Evolutionary conservation across 352 stramenopile genomes (phyloP), one percentile per base, ranked within the genome.

Genomic region (Globisporangium canariense): DNA sequence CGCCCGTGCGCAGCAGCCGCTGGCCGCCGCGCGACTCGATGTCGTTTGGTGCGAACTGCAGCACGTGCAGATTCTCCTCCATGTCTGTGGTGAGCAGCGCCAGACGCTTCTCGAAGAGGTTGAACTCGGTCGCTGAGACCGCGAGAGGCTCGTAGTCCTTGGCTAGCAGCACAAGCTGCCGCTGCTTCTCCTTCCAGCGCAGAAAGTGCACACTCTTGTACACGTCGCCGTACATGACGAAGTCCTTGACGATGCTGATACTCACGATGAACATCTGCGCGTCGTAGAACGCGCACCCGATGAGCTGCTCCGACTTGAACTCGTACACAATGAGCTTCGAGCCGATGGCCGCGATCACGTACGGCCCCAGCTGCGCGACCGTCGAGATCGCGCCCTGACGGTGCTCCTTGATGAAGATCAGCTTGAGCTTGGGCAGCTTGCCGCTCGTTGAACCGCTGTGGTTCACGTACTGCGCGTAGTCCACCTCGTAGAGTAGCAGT

Each of bases 201-300:
- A 97, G 66, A 61, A 97, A 96, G 62, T 96, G 81, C 16, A 93
- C 86, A 38, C 88, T 94, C 69, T 96, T 96, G 76, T 90, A 96
- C 14, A 97, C 74, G 61, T 97, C 89, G 7, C 80, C 87, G 54
- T 96, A 94, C 74, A 94, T 75, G 64, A 97, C 74, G 36, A 90
- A 96, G 59, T 95, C 87, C 56, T 90, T 91, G 8, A 96, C 77
- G 40, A 94, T 84, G 59, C 67, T 91, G 32, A 90, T 68, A 34
- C 79, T 93, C 56, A 93, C 84, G 59, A 96, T 96, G 63, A 86
- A 96, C 69, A 93, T 91, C 59, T 96, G 87, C 18, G 86, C 86
- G 51, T 96, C 87, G 65, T 94, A 96, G 64, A 96, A 96, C 0
- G 87, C 86, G 56, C 87, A 96, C 1, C 83, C 86, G 56, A 94